Evolutionary conservation across 331 rosid genomes (phyloP), one percentile per base, ranked within the genome.

Genomic region (Quercus tomentella): DNA sequence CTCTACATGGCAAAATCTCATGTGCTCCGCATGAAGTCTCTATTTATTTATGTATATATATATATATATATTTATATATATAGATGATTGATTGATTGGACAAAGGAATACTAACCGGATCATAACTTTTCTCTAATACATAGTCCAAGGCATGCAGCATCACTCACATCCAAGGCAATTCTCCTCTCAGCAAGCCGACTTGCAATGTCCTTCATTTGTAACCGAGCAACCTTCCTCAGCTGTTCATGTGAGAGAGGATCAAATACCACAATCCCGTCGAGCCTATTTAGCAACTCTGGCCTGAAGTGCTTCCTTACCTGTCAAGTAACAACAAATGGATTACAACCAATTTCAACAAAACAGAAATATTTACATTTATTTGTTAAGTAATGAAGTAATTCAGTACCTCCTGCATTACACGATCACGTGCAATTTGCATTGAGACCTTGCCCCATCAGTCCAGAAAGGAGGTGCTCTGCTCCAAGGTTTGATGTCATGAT

Each of bases 171-270:
- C 85, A 94, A 10, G 28, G 98, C 97, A 55, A 94, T 66, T 11
- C 98, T 97, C 70, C 80, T 87, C 82, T 92, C 98, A 0, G 98
- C 97, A 22, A 94, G 88, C 74, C 97, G 92, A 8, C n/a, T 67
- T 0, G 97, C 96, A 5, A 94, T 90, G 15, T 92, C 97, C 82
- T 91, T 94, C 98, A 94, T 94, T 74, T 92, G 98, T 6, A 94
- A 52, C 80, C 94, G 87, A 8, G 98, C 94, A 16, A 94, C 98
- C 79, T 94, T 89, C 82, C 83, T 92, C 68, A 94, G 67, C 52
- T 92, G 97, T 0, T 91, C 97, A 12, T 88, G 97, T 7, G 91
- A 91, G 2, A 94, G 97, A 30, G 98, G 98, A 61, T 94, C 98
- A 12, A 94, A 94, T 10, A 92, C 95, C 41, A 92, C 98, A 2